phyloP scores from a whole-genome alignment of 2,329 filamentous ascomycete genomes.

The Sodiomyces alkalinus region DNA sequence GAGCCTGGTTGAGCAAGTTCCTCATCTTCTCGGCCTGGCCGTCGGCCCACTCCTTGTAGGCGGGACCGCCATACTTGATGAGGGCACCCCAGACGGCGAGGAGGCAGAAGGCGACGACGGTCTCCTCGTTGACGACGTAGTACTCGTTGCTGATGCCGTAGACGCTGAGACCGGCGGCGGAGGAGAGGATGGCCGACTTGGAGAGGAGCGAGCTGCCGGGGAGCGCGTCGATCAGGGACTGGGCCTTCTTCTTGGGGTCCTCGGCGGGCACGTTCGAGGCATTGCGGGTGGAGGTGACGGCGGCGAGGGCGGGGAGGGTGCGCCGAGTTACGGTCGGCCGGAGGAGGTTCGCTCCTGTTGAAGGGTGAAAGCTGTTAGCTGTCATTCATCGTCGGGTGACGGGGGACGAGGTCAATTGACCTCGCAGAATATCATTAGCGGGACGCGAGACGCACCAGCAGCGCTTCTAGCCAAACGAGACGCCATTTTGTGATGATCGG shows the following conservation, averaged over 20 bases:
- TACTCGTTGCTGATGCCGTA: slow-evolving; percentile 99
- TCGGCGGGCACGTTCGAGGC: slow-evolving; percentile 66
- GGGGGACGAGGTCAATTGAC: slow-evolving; percentile 27
- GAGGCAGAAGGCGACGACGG: slow-evolving; percentile 83
- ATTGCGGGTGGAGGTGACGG: slow-evolving; percentile 50
- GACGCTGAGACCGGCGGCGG: slow-evolving; percentile 74
- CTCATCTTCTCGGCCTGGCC: slow-evolving; percentile 83
- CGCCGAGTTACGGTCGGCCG: slow-evolving; percentile 67
- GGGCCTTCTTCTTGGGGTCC: slow-evolving; percentile 92
- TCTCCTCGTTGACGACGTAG: slow-evolving; percentile 99
- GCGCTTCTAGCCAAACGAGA: slow-evolving; percentile 93
- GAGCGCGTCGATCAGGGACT: slow-evolving; percentile 84
- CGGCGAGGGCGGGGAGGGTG: slow-evolving; percentile 57
- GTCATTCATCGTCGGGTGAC: too few species aligned
- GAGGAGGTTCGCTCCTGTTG: slow-evolving; percentile 73
- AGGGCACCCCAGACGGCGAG: slow-evolving; percentile 84
- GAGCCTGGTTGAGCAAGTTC: slow-evolving; percentile 85
- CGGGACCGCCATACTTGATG: slow-evolving; percentile 84
- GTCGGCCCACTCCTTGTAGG: slow-evolving; percentile 87
- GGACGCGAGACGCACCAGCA: slow-evolving; percentile 54
- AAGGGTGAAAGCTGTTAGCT: not conserved
- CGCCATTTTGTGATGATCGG: slow-evolving; percentile 70
- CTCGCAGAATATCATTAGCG: slow-evolving; percentile 9
- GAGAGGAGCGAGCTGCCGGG: slow-evolving; percentile 85
- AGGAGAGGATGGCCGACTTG: slow-evolving; percentile 95